These are phyloP conservation scores for Acacia crassicarpa DNA, from an alignment of 306 rosid species.

Conservation along the genomic window DNA sequence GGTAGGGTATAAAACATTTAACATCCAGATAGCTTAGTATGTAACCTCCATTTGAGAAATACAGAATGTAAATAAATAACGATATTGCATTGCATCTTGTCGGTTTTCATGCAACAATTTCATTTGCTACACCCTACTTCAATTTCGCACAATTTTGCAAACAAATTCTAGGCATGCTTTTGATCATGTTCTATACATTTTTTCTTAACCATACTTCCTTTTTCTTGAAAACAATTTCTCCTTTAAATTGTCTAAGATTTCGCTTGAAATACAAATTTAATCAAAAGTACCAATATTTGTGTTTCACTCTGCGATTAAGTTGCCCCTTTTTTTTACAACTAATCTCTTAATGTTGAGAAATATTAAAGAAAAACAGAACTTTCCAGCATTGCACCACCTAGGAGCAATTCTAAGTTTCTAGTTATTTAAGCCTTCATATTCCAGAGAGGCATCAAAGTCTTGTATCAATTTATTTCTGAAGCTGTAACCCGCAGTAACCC, in stretches of 20 bases:
- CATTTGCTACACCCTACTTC: conserved; percentile 2
- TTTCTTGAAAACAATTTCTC: neutral
- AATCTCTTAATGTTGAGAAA: neutral
- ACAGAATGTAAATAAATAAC: neutral
- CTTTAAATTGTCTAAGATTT: neutral
- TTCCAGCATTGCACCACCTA: neutral
- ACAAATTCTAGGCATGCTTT: conserved; percentile 6
- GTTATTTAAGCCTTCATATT: neutral
- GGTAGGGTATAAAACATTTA: neutral
- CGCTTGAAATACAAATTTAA: neutral
- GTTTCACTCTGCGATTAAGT: neutral
- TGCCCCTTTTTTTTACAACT: no score
- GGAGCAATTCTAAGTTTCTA: neutral
- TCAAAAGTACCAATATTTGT: neutral
- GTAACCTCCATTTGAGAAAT: neutral
- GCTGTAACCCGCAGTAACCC: neutral
- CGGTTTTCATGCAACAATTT: conserved; percentile 20
- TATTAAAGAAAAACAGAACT: neutral
- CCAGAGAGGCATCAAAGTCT: conserved; percentile 3
- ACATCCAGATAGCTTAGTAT: neutral
- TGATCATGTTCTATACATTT: neutral
- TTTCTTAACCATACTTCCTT: neutral
- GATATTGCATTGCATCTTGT: neutral
- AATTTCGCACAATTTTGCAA: neutral
- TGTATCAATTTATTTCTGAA: neutral